These are phyloP conservation scores for Penicillium sp. DNA, from an alignment of 2,329 filamentous ascomycete species.

Conservation along the genomic window DNA sequence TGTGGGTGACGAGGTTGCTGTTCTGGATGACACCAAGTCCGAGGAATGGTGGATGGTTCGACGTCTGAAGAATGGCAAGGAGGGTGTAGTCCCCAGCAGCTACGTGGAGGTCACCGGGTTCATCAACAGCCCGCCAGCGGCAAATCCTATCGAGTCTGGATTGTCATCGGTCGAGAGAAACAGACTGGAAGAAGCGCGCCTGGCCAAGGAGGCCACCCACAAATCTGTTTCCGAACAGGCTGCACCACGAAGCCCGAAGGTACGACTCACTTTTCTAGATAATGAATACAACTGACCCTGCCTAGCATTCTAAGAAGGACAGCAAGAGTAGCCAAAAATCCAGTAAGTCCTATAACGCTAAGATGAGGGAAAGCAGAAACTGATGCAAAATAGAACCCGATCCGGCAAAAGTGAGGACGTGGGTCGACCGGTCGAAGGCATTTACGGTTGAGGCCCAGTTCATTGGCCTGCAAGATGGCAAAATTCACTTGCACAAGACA, in stretches of 20 bases:
- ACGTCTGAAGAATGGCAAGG: conserved; percentile 86
- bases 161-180: conserved; percentile 78
- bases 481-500: conserved; percentile 96
- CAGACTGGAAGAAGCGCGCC: conserved; percentile 76
- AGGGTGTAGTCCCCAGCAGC: conserved; percentile 94
- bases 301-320: conserved; percentile 73
- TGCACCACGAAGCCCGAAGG: conserved; percentile 65
- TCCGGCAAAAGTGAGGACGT: conserved; percentile 78
- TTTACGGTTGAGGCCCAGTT: conserved; percentile 99
- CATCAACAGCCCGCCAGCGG: conserved; percentile 54
- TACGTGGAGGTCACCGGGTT: conserved; percentile 88
- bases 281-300: conserved; percentile 62
- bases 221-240: conserved; percentile 60
- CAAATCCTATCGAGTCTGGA: conserved; percentile 62
- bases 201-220: conserved; percentile 79
- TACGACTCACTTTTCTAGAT: conserved; percentile 63
- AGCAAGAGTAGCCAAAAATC: conserved; percentile 71
- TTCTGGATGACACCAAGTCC: conserved; percentile 88
- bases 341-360: conserved; percentile 61
- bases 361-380: not conserved
- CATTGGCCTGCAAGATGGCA: conserved; percentile 89
- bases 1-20: conserved; percentile 85
- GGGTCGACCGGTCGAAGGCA: conserved; percentile 93
- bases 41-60: conserved; percentile 99
- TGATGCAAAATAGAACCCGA: conserved; percentile 70